phyloP scores from a whole-genome alignment of 2,329 filamentous ascomycete genomes.

The Monilinia laxa region DNA sequence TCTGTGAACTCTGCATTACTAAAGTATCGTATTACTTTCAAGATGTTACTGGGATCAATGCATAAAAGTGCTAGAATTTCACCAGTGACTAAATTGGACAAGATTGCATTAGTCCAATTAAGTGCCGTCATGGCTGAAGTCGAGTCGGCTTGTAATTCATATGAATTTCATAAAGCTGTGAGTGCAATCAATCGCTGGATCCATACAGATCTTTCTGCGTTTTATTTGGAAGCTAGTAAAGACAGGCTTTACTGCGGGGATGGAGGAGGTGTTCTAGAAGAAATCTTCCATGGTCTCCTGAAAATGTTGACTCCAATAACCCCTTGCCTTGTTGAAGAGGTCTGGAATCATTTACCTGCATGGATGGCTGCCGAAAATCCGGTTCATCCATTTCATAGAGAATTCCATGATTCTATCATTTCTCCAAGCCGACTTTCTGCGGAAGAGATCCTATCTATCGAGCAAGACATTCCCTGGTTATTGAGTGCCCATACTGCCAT shows the following conservation, averaged over 20 bases:
- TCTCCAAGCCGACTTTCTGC: constrained; percentile 4
- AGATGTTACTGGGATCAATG: constrained; percentile 81
- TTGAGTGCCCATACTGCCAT: constrained; percentile 57
- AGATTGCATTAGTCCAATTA: constrained; percentile 76
- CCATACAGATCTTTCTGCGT: constrained; percentile 79
- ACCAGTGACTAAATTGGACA: constrained; percentile 62
- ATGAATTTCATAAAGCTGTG: constrained; percentile 81
- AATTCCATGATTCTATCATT: constrained; percentile 30
- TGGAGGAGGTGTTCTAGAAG: constrained; percentile 60
- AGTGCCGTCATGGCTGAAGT: constrained; percentile 64
- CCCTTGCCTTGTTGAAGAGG: constrained; percentile 83
- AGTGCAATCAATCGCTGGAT: constrained; percentile 77
- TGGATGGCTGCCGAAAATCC: constrained; percentile 52
- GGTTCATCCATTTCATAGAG: constrained; percentile 47
- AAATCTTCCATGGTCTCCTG: constrained; percentile 70
- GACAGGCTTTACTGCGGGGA: constrained; percentile 87
- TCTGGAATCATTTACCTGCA: constrained; percentile 73
- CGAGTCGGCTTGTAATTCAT: constrained; percentile 61
- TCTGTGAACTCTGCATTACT: constrained; percentile 73
- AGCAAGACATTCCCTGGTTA: constrained; percentile 33
- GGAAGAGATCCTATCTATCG: constrained; percentile 12
- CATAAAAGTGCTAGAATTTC: constrained; percentile 46
- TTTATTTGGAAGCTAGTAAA: constrained; percentile 92
- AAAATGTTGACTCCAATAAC: constrained; percentile 79
- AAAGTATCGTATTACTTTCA: constrained; percentile 87